Evolutionary conservation across 306 rosid genomes (phyloP).

Genomic region (Malus domestica): ASM211411v1 NC_041798.1:2630501-2631000

Average conservation of each 20-base stretch:
- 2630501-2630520: slow-evolving; percentile 97
- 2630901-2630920: slow-evolving; percentile 88
- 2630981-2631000: slow-evolving; percentile 98
- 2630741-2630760: slow-evolving; percentile 95
- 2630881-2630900: slow-evolving; percentile 97
- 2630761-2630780: slow-evolving; percentile 96
- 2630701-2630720: slow-evolving; percentile 79
- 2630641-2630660: slow-evolving; percentile 49
- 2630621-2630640: slow-evolving; percentile 62
- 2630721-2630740: slow-evolving; percentile 94
- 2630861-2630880: slow-evolving; percentile 83
- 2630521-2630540: slow-evolving; percentile 98
- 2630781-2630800: slow-evolving; percentile 98
- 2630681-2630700: slow-evolving; percentile 79
- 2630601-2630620: slow-evolving; percentile 62
- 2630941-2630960: slow-evolving; percentile 92
- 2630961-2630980: slow-evolving; percentile 83
- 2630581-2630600: slow-evolving; percentile 92
- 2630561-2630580: slow-evolving; percentile 95
- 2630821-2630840: slow-evolving; percentile 71
- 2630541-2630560: slow-evolving; percentile 94
- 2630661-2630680: slow-evolving; percentile 88
- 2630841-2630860: slow-evolving; percentile 71
- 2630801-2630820: slow-evolving; percentile 96
- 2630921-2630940: slow-evolving; percentile 98